These are phyloP conservation scores for Adansonia madagascariensis DNA, from an alignment of 441 rosid species.

Conservation along the genomic window DNA sequence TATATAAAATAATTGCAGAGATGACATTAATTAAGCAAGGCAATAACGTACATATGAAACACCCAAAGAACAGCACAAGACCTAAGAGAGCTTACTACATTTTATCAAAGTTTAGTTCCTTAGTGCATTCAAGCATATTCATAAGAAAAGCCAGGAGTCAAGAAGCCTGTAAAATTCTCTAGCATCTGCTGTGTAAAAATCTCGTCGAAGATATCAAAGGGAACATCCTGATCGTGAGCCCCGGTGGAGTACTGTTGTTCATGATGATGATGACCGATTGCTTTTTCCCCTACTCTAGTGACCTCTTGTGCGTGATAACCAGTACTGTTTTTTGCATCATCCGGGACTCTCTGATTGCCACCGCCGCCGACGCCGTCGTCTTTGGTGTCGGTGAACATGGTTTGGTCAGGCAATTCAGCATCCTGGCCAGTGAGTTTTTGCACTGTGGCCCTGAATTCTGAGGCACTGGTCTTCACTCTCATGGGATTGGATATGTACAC, in stretches of 20 bases:
- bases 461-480: slow-evolving; percentile 51
- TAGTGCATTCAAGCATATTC: neutral
- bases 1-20: neutral
- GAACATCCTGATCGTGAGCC: neutral
- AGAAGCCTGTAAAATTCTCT: slow-evolving; percentile 33
- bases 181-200: slow-evolving; percentile 33
- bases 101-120: neutral
- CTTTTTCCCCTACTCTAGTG: neutral
- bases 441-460: slow-evolving; percentile 57
- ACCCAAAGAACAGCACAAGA: neutral
- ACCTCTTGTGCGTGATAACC: slow-evolving; percentile 14
- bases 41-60: neutral
- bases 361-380: slow-evolving; percentile 4
- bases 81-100: slow-evolving; percentile 4
- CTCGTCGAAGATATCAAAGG: slow-evolving; percentile 30
- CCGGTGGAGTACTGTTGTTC: neutral
- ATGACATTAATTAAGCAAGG: neutral
- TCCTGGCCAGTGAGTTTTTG: slow-evolving; percentile 66
- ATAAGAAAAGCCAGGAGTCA: neutral
- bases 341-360: slow-evolving; percentile 26
- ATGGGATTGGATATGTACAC: slow-evolving; percentile 73
- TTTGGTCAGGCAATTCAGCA: slow-evolving; percentile 46
- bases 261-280: neutral
- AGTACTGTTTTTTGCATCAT: neutral
- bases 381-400: slow-evolving; percentile 24